Percentiles rank a stretch among this genome's conserved stretches.
Evolutionary conservation across 108 stramenopile species (phyloP).

Genomic region (Nitzschia sp.): DNA sequence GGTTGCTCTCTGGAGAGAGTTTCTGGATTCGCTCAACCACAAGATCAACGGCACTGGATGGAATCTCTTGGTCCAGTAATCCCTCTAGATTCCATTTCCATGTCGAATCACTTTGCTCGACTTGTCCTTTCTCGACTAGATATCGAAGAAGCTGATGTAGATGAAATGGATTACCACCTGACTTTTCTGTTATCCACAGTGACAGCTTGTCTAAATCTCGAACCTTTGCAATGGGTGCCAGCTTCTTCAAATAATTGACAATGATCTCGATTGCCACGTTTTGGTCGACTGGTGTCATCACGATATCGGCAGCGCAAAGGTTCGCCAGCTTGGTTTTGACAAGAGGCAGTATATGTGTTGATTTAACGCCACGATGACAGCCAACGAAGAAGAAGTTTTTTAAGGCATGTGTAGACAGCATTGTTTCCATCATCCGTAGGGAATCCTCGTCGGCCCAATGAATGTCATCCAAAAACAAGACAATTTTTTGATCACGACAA

Average conservation of each 20-base stretch:
- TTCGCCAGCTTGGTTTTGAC: conserved; percentile 9
- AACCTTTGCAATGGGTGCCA: not conserved
- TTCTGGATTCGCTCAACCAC: conserved; percentile 10
- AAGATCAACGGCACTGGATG: conserved; percentile 8
- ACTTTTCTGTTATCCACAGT: not conserved
- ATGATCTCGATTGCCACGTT: conserved; percentile 4
- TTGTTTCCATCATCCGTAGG: not conserved
- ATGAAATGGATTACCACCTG: conserved; percentile 10
- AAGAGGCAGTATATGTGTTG: conserved; percentile 1
- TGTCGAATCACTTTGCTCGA: not conserved
- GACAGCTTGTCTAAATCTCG: not conserved
- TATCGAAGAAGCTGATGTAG: conserved; percentile 5
- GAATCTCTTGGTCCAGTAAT: not conserved
- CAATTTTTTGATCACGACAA: conserved; percentile 5
- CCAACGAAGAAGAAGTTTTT: conserved; percentile 23
- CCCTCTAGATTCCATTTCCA: conserved; percentile 2
- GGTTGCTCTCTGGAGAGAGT: not conserved
- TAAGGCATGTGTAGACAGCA: not conserved
- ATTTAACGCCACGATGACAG: conserved; percentile 16
- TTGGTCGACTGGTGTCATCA: conserved; percentile 3
- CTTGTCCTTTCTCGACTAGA: not conserved
- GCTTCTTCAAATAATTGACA: not conserved
- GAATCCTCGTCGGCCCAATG: conserved; percentile 26
- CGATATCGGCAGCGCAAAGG: conserved; percentile 14
- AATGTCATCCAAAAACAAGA: conserved; percentile 24